A percentile compares a stretch with the other conserved stretches of the same genome.
Conservation (phyloP, 164 flowering plant species). For the Aristolochia californica region DNA sequence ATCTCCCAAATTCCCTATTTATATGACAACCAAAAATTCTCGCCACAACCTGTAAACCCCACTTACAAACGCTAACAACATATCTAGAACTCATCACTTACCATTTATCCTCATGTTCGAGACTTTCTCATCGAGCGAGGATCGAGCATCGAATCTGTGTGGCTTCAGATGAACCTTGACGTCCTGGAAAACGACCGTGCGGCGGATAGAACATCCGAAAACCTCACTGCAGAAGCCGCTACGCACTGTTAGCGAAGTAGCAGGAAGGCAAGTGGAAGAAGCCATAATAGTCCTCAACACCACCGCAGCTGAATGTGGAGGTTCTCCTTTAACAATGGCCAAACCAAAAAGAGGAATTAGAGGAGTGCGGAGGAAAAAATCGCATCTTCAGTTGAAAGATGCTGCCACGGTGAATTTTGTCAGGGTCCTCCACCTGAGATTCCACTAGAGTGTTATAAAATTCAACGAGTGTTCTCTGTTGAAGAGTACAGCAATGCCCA, state of each 20-base stretch:
- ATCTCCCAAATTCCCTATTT: too few relatives aligned
- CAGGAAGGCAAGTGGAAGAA: conserved; percentile 10
- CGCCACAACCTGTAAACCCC: too few relatives aligned
- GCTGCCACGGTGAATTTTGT: conserved; percentile 14
- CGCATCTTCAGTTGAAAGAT: conserved; percentile 12
- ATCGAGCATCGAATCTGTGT: conserved; percentile 27
- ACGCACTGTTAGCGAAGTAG: conserved; percentile 6
- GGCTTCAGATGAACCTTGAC: conserved; percentile 15
- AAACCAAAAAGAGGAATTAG: background rate
- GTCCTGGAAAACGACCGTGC: conserved; percentile 1
- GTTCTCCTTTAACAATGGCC: background rate
- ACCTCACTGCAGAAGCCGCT: conserved; percentile 6
- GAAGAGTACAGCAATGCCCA: background rate
- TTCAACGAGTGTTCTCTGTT: background rate
- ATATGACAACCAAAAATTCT: too few relatives aligned
- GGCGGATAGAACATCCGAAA: conserved; percentile 17
- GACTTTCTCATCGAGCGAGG: conserved; percentile 58
- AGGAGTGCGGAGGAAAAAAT: background rate
- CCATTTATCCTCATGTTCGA: conserved; percentile 88
- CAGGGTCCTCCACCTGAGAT: conserved; percentile 2
- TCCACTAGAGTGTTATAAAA: background rate
- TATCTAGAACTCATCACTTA: conserved; percentile 8
- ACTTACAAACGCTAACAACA: too few relatives aligned
- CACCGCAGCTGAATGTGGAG: background rate
- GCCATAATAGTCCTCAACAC: conserved; percentile 3